Base-by-base conservation (phyloP, 2,329 filamentous ascomycete genomes). In the Tolypocladium album region DNA sequence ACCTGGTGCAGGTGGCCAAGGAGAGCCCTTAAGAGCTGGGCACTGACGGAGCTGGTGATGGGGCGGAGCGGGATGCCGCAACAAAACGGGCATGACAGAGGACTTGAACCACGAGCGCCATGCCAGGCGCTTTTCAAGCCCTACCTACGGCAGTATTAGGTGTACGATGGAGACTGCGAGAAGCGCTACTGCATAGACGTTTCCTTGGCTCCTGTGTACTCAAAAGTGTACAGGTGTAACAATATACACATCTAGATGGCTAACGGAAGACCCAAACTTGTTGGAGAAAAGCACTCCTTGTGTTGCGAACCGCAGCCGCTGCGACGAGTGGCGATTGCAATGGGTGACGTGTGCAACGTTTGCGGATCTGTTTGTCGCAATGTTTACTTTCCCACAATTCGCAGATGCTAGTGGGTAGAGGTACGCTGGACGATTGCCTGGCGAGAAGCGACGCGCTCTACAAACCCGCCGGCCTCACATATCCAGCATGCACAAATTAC, bases 1-100 rank as follows among this genome's bases (percentile, higher is more conserved):
- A 85, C 75, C 78, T 96, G 75, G 83, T 85, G 70, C 81, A 84
- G 68, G 77, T 91, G 68, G 68, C 76, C 65, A 76, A 79, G 72
- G 74, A 82, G 71, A 82, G 75, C 70, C 73, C 79, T 67, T 83
- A 78, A 74, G 38, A n/a, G 20, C 17, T 34, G 52, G 34, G 13
- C 15, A 3, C 27, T 53, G 43, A 56, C 38, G 53, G 42, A 39
- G 56, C 40, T 58, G 52, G 27, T 15, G n/a, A 60, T 24, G 43
- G 55, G 55, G 53, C 43, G 17, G 40, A 27, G 56, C 57, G 58
- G 34, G 24, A 38, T 47, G 38, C 43, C 45, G 43, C 60, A 50
- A 52, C 12, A 34, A 55, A 43, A 34, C 4, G 50, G 34, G 39
- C 40, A 27, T 31, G 34, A 47, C n/a, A 42, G 50, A 27, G 52